phyloP scores from a whole-genome alignment of 148 eudicot genomes.

The Tetragonia tetragonoides region DNA sequence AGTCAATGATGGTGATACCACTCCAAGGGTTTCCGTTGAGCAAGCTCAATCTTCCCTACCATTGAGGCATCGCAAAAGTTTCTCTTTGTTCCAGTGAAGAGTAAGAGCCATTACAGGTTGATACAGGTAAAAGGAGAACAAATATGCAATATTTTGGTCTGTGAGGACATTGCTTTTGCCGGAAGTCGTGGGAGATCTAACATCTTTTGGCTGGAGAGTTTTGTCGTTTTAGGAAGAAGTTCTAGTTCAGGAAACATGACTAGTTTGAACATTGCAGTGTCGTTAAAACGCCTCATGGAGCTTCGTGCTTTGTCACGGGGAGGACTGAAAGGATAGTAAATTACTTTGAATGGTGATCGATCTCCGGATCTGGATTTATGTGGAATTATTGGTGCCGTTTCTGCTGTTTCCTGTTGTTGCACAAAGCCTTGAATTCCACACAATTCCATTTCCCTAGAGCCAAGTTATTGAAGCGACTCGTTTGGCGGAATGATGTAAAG shows the following conservation, averaged over 20 bases:
- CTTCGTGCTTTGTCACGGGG: background rate
- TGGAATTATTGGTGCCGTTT: slow-evolving; percentile 23
- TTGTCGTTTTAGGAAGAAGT: too few species aligned
- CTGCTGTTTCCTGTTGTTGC: background rate
- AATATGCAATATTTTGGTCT: too few species aligned
- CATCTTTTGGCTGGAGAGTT: too few species aligned
- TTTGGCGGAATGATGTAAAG: background rate
- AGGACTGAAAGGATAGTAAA: background rate
- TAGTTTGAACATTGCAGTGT: background rate
- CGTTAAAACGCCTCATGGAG: background rate
- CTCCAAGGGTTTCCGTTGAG: slow-evolving; percentile 57
- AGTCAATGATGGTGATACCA: slow-evolving; percentile 43
- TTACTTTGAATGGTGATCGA: slow-evolving; percentile 5
- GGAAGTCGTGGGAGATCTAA: too few species aligned
- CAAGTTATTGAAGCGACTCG: background rate
- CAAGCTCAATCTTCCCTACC: slow-evolving; percentile 37
- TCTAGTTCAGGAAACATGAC: background rate
- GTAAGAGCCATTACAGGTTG: background rate
- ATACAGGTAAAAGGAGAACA: slow-evolving; percentile 1
- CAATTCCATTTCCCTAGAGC: slow-evolving; percentile 26
- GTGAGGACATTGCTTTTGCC: too few species aligned
- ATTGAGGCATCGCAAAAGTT: slow-evolving; percentile 56
- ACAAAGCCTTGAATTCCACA: slow-evolving; percentile 34
- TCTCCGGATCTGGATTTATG: slow-evolving; percentile 26
- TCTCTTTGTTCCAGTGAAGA: slow-evolving; percentile 40